Conservation (phyloP, 305 asterid genomes). For the Striga hermonthica region DNA sequence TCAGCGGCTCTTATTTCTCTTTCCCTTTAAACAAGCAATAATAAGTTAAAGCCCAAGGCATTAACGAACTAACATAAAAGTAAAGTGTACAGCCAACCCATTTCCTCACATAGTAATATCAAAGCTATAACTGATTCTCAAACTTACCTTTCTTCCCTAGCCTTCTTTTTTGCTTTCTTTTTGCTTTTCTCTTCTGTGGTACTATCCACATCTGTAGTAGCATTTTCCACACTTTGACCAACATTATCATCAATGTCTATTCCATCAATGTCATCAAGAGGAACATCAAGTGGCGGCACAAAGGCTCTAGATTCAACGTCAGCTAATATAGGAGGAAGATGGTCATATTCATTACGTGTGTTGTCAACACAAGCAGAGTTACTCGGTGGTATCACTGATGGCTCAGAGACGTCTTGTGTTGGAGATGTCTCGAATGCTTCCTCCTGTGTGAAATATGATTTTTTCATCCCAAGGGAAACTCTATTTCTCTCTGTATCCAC, state of each 20-base stretch:
- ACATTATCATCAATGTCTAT: slow-evolving; percentile 42
- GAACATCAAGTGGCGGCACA: slow-evolving; percentile 84
- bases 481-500: slow-evolving; percentile 84
- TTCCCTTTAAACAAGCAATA: slow-evolving; percentile 54
- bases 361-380: slow-evolving; percentile 31
- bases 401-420: slow-evolving; percentile 33
- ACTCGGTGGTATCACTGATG: slow-evolving; percentile 35
- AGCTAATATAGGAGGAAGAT: slow-evolving; percentile 43
- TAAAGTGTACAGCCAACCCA: neutral
- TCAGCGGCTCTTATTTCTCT: slow-evolving; percentile 93
- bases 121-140: slow-evolving; percentile 21
- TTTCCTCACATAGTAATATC: neutral
- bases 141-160: slow-evolving; percentile 63
- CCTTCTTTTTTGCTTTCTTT: slow-evolving; percentile 59
- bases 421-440: slow-evolving; percentile 35
- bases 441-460: slow-evolving; percentile 55
- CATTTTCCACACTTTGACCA: slow-evolving; percentile 37
- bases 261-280: slow-evolving; percentile 65
- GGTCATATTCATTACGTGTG: slow-evolving; percentile 34
- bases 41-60: slow-evolving; percentile 9
- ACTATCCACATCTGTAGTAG: slow-evolving; percentile 35
- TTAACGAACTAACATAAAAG: neutral
- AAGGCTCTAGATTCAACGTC: slow-evolving; percentile 77
- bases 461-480: slow-evolving; percentile 89
- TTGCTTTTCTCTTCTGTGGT: slow-evolving; percentile 48